Base-by-base conservation (phyloP, 352 stramenopile species). In the Globisporangium spiculum region DNA sequence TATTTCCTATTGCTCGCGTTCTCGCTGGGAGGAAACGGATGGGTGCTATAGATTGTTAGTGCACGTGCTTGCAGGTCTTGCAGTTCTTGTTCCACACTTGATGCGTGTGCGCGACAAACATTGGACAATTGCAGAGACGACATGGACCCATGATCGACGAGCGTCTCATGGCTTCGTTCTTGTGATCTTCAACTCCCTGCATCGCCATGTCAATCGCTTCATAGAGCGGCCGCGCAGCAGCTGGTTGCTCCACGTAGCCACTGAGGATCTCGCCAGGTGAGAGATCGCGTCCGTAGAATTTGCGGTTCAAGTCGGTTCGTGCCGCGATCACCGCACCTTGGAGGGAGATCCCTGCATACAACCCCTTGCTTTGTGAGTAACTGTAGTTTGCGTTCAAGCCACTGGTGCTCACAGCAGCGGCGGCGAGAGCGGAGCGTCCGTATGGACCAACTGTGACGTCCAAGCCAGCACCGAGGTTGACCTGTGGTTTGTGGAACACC, bases 291-390 rank as follows among this genome's bases (percentile, higher is more conserved):
- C 91, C 90, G 73, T 98, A 98, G 74, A 98, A 97, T 53, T 94
- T 95, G 78, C 95, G 89, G 74, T 98, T 98, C 32, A 98, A 71
- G 24, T 96, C 76, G 34, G 86, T 76, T 34, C 93, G 77, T 4
- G 84, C 84, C 22, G 86, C 74, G 65, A 98, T 92, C n/a, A 97
- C 77, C 2, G 91, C 88, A 12, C 93, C 92, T 70, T 97, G 90
- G 22, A 98, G 74, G 1, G 88, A 96, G 41, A 97, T 86, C 8
- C 94, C 94, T 0, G 89, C 92, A 74, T 94, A 98, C 12, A 98
- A 71, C n/a, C 94, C 94, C 60, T 97, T 97, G 58, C 83, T 94
- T 20, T 97, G 78, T 58, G 78, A 93, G 71, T 98, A 98, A 41
- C 90, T 97, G 75, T 98, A 98, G 69, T 98, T 97, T 16, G 90